These are phyloP conservation scores for Aspergillus brunneoviolaceus DNA, from an alignment of 2,329 filamentous ascomycete genomes.

Conservation along the genomic window DNA sequence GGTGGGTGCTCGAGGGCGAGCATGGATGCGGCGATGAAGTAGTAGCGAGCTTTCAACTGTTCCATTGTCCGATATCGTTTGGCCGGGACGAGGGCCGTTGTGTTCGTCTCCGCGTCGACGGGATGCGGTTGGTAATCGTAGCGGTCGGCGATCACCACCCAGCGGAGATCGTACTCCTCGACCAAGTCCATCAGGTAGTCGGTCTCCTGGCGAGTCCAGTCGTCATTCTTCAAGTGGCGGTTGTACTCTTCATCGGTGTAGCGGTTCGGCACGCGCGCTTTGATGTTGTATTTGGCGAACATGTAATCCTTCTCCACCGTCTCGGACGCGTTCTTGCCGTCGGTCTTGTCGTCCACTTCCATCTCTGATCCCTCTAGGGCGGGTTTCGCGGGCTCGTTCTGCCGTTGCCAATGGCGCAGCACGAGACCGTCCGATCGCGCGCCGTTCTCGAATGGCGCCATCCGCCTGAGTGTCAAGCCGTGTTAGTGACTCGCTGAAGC, in stretches of 20 bases:
- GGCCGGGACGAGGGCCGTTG: conserved; percentile 36
- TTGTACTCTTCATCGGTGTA: conserved; percentile 89
- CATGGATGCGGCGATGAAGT: conserved; percentile 78
- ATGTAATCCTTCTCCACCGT: conserved; percentile 49
- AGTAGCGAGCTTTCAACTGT: conserved; percentile 88
- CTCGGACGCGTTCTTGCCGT: conserved; percentile 34
- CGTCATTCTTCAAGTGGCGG: conserved; percentile 66
- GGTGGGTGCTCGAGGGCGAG: conserved; percentile 77
- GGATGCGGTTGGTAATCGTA: conserved; percentile 64
- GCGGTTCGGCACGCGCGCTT: conserved; percentile 67
- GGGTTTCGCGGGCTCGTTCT: conserved; percentile 49
- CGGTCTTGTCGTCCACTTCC: conserved; percentile 41
- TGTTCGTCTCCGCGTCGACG: conserved; percentile 28
- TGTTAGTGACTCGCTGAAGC: neutral
- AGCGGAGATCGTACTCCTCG: conserved; percentile 79
- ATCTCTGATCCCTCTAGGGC: conserved; percentile 38
- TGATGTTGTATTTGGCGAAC: conserved; percentile 87
- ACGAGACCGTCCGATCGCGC: conserved; percentile 71
- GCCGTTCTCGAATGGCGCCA: conserved; percentile 71
- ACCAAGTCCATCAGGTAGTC: conserved; percentile 80
- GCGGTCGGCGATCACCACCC: conserved; percentile 88
- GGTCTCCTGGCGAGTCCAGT: conserved; percentile 92
- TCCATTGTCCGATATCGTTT: conserved; percentile 70
- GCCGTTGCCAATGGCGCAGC: conserved; percentile 77
- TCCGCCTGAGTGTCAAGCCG: conserved; percentile 59